A percentile compares a stretch with the other conserved stretches of the same genome.
Conservation (phyloP, 345 rosid genomes). For the Combretum micranthum region DNA sequence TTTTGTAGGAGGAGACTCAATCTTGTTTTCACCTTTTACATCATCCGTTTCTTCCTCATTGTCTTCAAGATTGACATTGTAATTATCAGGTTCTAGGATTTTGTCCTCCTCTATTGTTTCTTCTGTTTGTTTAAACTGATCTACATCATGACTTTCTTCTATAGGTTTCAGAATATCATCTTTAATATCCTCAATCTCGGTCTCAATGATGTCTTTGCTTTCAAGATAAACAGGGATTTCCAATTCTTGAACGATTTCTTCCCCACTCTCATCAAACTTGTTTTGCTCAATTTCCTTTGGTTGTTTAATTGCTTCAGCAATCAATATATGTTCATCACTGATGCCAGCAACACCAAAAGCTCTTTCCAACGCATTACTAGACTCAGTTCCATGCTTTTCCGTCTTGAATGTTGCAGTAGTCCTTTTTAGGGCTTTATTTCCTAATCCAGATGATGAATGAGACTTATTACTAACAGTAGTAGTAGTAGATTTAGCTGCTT, state of each 20-base stretch:
- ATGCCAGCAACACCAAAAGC: constrained; percentile 10
- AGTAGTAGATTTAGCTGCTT: constrained; percentile 26
- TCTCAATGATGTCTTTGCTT: neutral
- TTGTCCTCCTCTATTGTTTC: neutral
- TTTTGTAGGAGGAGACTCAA: no score
- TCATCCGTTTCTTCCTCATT: no score
- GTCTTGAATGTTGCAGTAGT: constrained; percentile 12
- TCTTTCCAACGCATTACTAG: neutral
- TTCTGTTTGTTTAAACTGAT: neutral
- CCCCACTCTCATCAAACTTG: neutral
- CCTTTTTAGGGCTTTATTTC: constrained; percentile 16
- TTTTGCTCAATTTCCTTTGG: constrained; percentile 15
- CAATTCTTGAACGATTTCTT: constrained; percentile 2
- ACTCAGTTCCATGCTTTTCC: neutral
- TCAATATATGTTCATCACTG: neutral
- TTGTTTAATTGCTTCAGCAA: constrained; percentile 20
- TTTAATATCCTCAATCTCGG: no score
- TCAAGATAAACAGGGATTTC: constrained; percentile 2
- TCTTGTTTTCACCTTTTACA: no score
- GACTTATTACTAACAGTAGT: constrained; percentile 16
- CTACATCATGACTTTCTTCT: neutral
- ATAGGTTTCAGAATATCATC: neutral
- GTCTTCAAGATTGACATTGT: neutral
- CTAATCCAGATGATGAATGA: constrained; percentile 10
- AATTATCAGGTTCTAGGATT: neutral